Base-by-base conservation (phyloP, 176 grass and related monocot species). In the Carex parvula region DNA sequence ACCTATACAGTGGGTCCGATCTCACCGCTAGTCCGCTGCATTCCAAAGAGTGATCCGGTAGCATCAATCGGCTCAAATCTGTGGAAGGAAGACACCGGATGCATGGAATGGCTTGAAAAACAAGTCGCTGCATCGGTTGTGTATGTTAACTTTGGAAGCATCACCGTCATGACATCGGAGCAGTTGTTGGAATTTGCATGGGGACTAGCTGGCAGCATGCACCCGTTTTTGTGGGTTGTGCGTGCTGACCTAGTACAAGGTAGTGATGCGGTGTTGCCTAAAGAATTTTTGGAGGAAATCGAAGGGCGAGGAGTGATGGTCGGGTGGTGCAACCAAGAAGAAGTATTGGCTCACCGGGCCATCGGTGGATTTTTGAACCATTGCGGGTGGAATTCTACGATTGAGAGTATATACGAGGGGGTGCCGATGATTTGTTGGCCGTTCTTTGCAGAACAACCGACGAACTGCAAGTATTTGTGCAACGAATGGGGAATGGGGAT, bases 391-490 rank as follows among this genome's bases (percentile, higher is more conserved):
- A 83, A 83, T 44, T 83, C 81, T 8, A n/a, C n/a, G n/a, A n/a
- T n/a, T n/a, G n/a, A n/a, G n/a, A n/a, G n/a, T n/a, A n/a, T n/a
- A n/a, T n/a, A n/a, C n/a, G n/a, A n/a, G n/a, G n/a, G n/a, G n/a
- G n/a, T n/a, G n/a, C n/a, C n/a, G n/a, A n/a, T n/a, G 81, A 83
- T 83, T 10, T 63, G 81, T 41, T 83, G 81, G 81, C 81, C 81
- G 8, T 83, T 83, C 63, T 83, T 83, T 53, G 17, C 62, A 1
- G 81, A 83, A 21, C 81, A 70, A 37, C 39, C 15, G n/a, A 83
- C 21, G 10, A 83, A 83, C 13, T 69, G 81, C 60, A 42, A 16
- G 42, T 55, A 70, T 29, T 12, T 83, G 39, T 70, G 62, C 37
- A 26, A 37, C 0, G 41, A 70, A 5, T 83, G 62, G 62, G 81